phyloP scores from a whole-genome alignment of 371 early-diverging fungal species.

The Mucor saturninus region DNA sequence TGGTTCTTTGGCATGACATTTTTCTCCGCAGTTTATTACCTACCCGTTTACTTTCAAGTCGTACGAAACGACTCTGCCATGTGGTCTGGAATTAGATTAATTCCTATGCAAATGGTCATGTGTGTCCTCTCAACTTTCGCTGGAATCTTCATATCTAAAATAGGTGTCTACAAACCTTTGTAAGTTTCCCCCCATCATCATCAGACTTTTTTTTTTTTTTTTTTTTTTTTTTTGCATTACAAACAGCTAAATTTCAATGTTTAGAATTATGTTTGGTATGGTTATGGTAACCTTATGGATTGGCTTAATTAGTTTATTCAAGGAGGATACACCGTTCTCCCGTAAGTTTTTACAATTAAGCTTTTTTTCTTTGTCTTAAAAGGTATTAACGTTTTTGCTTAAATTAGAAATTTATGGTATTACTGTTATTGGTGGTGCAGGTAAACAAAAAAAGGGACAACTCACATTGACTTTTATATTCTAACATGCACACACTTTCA shows the following conservation, averaged over 20 bases:
- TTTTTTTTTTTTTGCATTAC: no score
- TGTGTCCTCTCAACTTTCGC: slow-evolving; percentile 27
- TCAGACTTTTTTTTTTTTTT: no score
- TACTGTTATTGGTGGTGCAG: slow-evolving; percentile 42
- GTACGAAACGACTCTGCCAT: slow-evolving; percentile 60
- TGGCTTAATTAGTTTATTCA: slow-evolving; percentile 40
- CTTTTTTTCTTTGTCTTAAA: not conserved
- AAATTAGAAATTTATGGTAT: slow-evolving; percentile 41
- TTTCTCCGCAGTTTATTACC: slow-evolving; percentile 56
- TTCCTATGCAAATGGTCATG: slow-evolving; percentile 43
- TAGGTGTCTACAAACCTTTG: slow-evolving; percentile 55
- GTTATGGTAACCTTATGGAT: slow-evolving; percentile 38
- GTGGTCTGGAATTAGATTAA: slow-evolving; percentile 54
- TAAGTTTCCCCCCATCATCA: no score
- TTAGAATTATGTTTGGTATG: slow-evolving; percentile 44
- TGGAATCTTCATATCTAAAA: slow-evolving; percentile 44
- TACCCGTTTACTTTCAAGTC: slow-evolving; percentile 82
- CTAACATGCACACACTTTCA: not conserved
- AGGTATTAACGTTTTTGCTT: not conserved
- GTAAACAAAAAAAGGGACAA: slow-evolving; percentile 7
- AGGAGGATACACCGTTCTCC: slow-evolving; percentile 32
- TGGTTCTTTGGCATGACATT: slow-evolving; percentile 62
- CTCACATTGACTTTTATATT: no score
- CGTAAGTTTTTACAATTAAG: slow-evolving; percentile 20
- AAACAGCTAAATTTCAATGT: not conserved